Percentiles rank a stretch among this genome's conserved stretches.
These are phyloP conservation scores for Mycena leptocephala DNA, from an alignment of 768 basidiomycete genomes.

Conservation along the genomic window DNA sequence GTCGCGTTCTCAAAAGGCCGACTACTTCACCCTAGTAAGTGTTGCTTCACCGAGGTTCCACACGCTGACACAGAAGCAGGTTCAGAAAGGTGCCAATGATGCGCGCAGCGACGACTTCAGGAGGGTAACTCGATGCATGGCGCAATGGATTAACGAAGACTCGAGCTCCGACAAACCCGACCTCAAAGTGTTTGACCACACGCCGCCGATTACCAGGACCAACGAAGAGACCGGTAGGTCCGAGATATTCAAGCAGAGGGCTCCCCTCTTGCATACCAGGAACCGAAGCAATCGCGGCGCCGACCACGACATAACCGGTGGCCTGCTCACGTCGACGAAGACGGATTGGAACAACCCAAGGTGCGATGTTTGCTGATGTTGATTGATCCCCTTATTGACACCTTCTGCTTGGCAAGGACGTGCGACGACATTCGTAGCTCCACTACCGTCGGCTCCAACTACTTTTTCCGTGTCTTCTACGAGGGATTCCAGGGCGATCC, in stretches of 20 bases:
- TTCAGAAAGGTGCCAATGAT: background rate
- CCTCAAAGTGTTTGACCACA: constrained; percentile 8
- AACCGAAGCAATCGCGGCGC: constrained; percentile 8
- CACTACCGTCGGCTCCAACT: background rate
- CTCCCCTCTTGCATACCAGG: background rate
- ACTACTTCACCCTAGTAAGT: background rate
- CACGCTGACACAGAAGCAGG: background rate
- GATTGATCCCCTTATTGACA: background rate
- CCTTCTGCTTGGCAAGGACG: background rate
- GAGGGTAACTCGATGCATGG: background rate
- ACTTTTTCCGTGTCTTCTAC: constrained; percentile 14
- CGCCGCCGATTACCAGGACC: background rate
- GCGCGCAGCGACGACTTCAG: constrained; percentile 16
- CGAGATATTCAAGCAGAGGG: background rate
- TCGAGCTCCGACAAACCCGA: background rate
- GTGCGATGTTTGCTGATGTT: constrained; percentile 5
- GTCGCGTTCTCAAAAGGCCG: background rate
- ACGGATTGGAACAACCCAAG: constrained; percentile 1
- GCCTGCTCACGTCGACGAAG: background rate
- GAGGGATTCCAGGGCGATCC: background rate
- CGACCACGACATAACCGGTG: constrained; percentile 7
- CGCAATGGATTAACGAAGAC: constrained; percentile 2
- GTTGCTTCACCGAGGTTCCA: background rate
- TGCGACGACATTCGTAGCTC: background rate
- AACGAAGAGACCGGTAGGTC: background rate